Base-by-base conservation (phyloP, 495 filamentous ascomycete genomes). In the Hypoxylon lienhwacheense region DNA sequence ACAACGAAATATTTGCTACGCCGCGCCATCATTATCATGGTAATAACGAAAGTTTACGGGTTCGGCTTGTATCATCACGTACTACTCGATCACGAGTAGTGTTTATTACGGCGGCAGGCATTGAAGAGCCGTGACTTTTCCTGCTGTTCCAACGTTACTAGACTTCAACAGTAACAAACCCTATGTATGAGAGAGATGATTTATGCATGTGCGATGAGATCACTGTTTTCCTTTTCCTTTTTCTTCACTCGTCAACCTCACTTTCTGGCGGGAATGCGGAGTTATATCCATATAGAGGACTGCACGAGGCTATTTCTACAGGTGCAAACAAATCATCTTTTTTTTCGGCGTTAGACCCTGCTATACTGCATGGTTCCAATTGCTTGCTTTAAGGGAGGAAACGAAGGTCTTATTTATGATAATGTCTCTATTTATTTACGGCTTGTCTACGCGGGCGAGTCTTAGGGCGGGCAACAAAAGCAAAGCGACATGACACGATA, bases 31-130 rank as follows among this genome's bases (percentile, higher is more conserved):
- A 20, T 31, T 15, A 28, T 46, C 39, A 45, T 54, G 29, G 20
- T 55, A 44, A 51, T 32, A 51, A 61, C 51, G 45, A 43, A 61
- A 41, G 56, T 49, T 54, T 36, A 44, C 50, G 52, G 52, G 40
- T 43, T 46, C 46, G 36, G 32, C 22, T 51, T 48, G 57, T 61
- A 55, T 52, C 51, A 61, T 40, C 57, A 55, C 40, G 48, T 41
- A 31, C 51, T 52, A 46, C 44, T 55, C 46, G 51, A 52, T 61
- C 28, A 39, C 46, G 32, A 37, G 51, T 39, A 47, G 45, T 42
- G 57, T 41, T 47, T 32, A 34, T 36, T n/a, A 20, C 29, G 11
- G 36, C 15, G 32, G 10, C 3, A 35, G 58, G 58, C 51, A 47
- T 55, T 40, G 47, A 53, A 29, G 50, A 47, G 42, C 35, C 47